Evolutionary conservation across 2,329 filamentous ascomycete species (phyloP).

Genomic region (Fusarium vanettenii): DNA sequence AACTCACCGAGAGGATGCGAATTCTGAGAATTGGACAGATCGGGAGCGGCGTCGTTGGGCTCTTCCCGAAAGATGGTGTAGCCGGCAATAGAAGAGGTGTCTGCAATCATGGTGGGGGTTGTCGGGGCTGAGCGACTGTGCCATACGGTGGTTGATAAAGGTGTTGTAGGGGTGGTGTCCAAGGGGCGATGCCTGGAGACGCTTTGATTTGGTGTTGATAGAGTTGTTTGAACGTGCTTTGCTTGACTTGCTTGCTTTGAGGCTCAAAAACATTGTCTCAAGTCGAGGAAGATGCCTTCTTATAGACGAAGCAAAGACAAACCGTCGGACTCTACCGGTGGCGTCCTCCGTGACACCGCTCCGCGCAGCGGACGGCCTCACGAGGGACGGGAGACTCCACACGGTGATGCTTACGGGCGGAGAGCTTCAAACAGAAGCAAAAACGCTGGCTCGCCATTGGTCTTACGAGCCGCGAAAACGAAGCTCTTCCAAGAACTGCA

Average conservation of each 20-base stretch:
- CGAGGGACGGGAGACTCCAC: background rate
- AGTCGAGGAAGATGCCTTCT: slow-evolving; percentile 35
- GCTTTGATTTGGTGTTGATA: background rate
- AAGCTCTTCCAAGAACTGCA: slow-evolving; percentile 13
- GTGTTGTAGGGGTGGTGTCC: background rate
- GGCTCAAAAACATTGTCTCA: background rate
- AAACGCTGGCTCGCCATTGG: background rate
- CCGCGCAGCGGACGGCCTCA: slow-evolving; percentile 11
- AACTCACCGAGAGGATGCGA: slow-evolving; percentile 53
- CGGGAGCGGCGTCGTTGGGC: slow-evolving; percentile 51
- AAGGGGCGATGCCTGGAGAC: slow-evolving; percentile 1
- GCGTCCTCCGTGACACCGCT: slow-evolving; percentile 29
- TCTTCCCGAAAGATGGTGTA: slow-evolving; percentile 60
- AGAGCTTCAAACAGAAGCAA: slow-evolving; percentile 12
- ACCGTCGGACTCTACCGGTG: slow-evolving; percentile 26
- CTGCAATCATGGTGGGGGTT: slow-evolving; percentile 56
- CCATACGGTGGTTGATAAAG: slow-evolving; percentile 39
- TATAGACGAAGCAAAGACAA: slow-evolving; percentile 33
- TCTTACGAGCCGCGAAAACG: slow-evolving; percentile 5
- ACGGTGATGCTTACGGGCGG: background rate
- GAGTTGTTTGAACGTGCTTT: background rate
- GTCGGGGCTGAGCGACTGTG: slow-evolving; percentile 41
- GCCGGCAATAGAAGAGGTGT: slow-evolving; percentile 57
- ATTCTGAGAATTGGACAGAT: slow-evolving; percentile 46
- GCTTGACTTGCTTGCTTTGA: slow-evolving; percentile 1